phyloP scores from a whole-genome alignment of 2,329 filamentous ascomycete genomes.

The Sarocladiaceae sp. region DNA sequence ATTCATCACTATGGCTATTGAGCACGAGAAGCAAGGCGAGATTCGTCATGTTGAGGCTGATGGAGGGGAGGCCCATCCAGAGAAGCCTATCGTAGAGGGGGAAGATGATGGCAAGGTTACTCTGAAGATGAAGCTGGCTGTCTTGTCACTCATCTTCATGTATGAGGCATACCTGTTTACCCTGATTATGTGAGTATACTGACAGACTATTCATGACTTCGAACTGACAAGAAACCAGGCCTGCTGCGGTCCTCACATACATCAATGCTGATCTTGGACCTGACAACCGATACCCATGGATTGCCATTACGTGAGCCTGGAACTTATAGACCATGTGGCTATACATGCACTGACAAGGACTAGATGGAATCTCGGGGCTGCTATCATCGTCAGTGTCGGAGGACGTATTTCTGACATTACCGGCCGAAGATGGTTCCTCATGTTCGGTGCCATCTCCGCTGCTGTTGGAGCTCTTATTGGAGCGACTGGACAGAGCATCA shows the following conservation, averaged over 20 bases:
- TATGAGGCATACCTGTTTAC: constrained; percentile 18
- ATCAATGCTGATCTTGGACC: constrained; percentile 30
- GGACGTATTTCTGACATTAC: constrained; percentile 34
- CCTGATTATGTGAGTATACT: constrained; percentile 15
- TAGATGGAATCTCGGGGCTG: constrained; percentile 22
- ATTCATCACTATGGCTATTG: too few relatives aligned
- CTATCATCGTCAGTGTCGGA: constrained; percentile 26
- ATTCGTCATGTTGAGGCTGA: not conserved
- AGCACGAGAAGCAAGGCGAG: not conserved
- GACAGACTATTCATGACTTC: not conserved
- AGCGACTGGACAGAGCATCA: constrained; percentile 30
- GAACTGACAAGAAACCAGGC: constrained; percentile 12
- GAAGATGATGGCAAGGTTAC: constrained; percentile 15
- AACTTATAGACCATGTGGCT: not conserved
- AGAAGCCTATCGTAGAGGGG: not conserved
- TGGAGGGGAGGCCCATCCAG: not conserved
- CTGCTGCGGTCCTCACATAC: constrained; percentile 25
- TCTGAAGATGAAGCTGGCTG: constrained; percentile 16
- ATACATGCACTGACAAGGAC: not conserved
- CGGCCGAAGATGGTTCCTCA: constrained; percentile 31
- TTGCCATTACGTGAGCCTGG: constrained; percentile 19
- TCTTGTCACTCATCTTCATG: constrained; percentile 17
- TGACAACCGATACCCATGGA: constrained; percentile 27
- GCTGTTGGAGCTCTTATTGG: constrained; percentile 33
- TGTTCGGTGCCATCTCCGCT: constrained; percentile 26